These are phyloP conservation scores for Pythium myriotylum DNA, from an alignment of 352 stramenopile genomes.

Conservation along the genomic window DNA sequence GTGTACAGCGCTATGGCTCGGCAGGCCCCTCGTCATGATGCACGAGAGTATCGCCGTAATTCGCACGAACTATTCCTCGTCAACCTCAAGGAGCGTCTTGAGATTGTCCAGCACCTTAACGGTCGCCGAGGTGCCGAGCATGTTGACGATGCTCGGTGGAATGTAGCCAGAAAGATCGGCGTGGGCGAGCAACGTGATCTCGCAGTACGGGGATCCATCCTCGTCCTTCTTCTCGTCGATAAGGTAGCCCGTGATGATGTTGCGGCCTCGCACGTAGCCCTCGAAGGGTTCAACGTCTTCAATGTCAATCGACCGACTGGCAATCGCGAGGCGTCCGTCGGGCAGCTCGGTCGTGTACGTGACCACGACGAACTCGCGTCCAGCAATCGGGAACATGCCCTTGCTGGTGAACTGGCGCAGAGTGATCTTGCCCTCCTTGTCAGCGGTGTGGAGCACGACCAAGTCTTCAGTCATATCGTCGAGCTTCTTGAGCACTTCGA, in stretches of 20 bases:
- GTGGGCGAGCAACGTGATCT: conserved; percentile 78
- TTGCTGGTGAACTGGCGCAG: conserved; percentile 81
- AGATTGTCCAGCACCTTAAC: conserved; percentile 81
- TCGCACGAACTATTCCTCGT: background rate
- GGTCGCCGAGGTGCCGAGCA: conserved; percentile 83
- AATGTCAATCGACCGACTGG: conserved; percentile 63
- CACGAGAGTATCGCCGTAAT: too few relatives aligned
- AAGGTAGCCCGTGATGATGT: conserved; percentile 78
- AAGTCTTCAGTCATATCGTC: conserved; percentile 82
- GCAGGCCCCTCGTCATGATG: too few relatives aligned
- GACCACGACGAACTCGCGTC: conserved; percentile 74
- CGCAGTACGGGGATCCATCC: conserved; percentile 53
- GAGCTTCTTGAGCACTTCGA: conserved; percentile 63
- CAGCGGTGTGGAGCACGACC: conserved; percentile 52
- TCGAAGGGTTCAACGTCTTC: conserved; percentile 48
- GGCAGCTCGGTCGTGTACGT: conserved; percentile 56
- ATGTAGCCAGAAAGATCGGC: conserved; percentile 81
- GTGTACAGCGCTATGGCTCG: conserved; percentile 10
- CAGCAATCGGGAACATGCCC: conserved; percentile 73
- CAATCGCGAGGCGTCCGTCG: conserved; percentile 63
- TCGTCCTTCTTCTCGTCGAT: conserved; percentile 60
- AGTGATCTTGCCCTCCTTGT: conserved; percentile 56
- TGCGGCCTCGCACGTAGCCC: conserved; percentile 66
- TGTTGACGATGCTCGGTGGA: conserved; percentile 78
- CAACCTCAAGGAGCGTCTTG: conserved; percentile 44